Evolutionary conservation across 2,329 filamentous ascomycete genomes (phyloP).

Genomic region (Ceratocystis colombiana): DNA sequence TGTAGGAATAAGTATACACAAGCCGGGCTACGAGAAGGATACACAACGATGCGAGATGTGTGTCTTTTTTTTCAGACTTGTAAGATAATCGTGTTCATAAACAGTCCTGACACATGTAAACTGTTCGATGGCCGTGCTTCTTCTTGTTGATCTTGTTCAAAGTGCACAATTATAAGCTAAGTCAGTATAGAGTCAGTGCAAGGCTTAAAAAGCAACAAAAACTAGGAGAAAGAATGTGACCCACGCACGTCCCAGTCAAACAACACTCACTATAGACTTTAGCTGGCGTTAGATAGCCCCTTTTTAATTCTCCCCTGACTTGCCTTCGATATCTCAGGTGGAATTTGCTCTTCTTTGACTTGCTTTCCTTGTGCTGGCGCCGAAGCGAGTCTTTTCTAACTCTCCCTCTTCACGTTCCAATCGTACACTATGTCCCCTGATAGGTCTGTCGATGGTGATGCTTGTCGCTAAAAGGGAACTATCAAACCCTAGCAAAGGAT

Average conservation of each 20-base stretch:
- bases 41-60: not conserved
- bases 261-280: not conserved
- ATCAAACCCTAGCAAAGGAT: not conserved
- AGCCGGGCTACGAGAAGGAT: not conserved
- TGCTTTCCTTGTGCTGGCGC: not conserved
- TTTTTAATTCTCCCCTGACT: too few species aligned
- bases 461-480: too few species aligned
- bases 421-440: not conserved
- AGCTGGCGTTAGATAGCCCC: not conserved
- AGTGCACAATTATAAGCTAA: not conserved
- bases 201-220: not conserved
- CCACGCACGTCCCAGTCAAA: not conserved
- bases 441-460: not conserved
- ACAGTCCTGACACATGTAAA: not conserved
- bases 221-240: not conserved
- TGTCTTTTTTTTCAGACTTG: not conserved
- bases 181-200: not conserved
- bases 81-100: not conserved
- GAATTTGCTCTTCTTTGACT: not conserved
- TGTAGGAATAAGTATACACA: not conserved
- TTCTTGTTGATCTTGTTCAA: not conserved
- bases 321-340: not conserved
- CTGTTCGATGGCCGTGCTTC: not conserved
- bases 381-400: not conserved
- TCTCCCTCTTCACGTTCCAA: slow-evolving; percentile 6